Base-by-base conservation (phyloP, 768 basidiomycete genomes). In the Lepiota subincarnata region DNA sequence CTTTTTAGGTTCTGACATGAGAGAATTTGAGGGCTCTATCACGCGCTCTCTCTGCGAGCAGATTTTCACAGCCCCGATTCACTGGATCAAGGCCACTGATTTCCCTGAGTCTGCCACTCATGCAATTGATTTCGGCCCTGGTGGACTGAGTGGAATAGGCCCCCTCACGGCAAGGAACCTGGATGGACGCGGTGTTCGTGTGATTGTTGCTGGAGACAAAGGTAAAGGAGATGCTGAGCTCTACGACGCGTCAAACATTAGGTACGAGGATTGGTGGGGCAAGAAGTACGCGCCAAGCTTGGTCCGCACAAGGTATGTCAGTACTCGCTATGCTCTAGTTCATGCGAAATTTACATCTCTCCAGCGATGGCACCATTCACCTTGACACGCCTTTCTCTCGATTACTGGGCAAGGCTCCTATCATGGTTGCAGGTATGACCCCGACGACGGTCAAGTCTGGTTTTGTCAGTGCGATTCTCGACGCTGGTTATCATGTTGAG, bases 371-470 rank as follows among this genome's bases (percentile, higher is more conserved):
- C 34, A 85, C 82, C 57, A 74, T 98, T 49, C 87, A 95, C 68
- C 79, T 99, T 62, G 94, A 99, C 69, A 98, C 96, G 0, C 89
- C 93, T 3, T 96, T 98, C 80, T 96, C 96, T 46, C 90, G 97
- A 55, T 81, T 99, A 40, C 71, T 99, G 39, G 92, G 93, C 62
- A 99, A 98, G 73, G 86, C 97, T 2, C 97, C 97, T 31, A 88
- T 99, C 70, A 98, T 98, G 97, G 94, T 99, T 36, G 96, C 95
- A 45, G 97, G 97, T 55, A 98, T 99, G 97, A 99, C 97, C 0
- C 97, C 97, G 0, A 88, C 88, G 1, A 99, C 97, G 28, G 97
- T 99, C 59, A 87, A 95, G 67, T 87, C 87, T 28, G 94, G 94
- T 14, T 96, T 98, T 68, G 95, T 98, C 63, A 86, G 87, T 55